These are phyloP conservation scores for Favolaschia claudopus DNA, from an alignment of 768 basidiomycete species.

Conservation along the genomic window DNA sequence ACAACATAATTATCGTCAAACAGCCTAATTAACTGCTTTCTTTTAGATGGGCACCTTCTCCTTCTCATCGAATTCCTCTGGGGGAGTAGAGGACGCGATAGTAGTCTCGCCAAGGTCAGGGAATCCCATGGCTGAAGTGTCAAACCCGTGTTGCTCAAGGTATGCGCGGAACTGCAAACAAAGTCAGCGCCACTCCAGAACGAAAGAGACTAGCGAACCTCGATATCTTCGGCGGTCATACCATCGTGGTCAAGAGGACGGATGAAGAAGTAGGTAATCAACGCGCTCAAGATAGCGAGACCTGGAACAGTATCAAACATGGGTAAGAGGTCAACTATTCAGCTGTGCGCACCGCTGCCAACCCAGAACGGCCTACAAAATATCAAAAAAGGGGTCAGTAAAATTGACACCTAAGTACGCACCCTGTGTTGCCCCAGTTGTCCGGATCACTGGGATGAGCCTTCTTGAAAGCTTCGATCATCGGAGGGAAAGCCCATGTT, in stretches of 20 bases:
- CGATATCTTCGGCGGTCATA: slow-evolving; percentile 78
- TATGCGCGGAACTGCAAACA: slow-evolving; percentile 79
- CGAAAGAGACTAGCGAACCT: slow-evolving; percentile 47
- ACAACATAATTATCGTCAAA: no score
- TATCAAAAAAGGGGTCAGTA: slow-evolving; percentile 43
- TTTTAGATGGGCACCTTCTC: slow-evolving; percentile 9
- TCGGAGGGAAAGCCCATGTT: slow-evolving; percentile 77
- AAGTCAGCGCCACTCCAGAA: neutral
- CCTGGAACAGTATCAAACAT: no score
- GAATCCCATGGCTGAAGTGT: slow-evolving; percentile 77
- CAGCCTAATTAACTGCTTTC: no score
- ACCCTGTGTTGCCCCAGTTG: no score
- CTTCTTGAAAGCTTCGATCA: slow-evolving; percentile 70
- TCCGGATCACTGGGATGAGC: no score
- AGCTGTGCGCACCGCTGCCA: slow-evolving; percentile 73
- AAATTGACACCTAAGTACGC: no score
- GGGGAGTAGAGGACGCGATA: neutral
- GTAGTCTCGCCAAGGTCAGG: neutral
- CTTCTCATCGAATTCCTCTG: slow-evolving; percentile 21
- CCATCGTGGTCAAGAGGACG: slow-evolving; percentile 78
- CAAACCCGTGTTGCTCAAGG: slow-evolving; percentile 80
- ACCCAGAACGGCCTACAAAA: slow-evolving; percentile 93
- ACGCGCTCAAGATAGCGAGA: slow-evolving; percentile 80
- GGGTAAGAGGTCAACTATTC: no score
- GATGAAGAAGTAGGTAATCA: slow-evolving; percentile 77